phyloP scores from a whole-genome alignment of 208 protist genomes.

The Crithidia thermophila region DNA sequence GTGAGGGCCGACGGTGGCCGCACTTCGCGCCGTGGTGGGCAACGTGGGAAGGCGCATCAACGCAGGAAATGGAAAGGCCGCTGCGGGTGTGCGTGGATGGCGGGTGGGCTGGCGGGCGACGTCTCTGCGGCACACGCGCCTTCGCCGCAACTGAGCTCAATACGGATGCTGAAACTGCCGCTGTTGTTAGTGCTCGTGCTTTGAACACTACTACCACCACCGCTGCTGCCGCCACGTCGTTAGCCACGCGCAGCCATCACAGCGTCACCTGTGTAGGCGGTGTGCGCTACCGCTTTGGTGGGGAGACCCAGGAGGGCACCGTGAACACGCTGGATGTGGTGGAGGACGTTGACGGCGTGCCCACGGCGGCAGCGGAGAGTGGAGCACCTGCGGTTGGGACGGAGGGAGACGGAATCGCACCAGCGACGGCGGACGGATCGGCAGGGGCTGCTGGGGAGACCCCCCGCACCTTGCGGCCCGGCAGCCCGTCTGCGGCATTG shows the following conservation, averaged over 20 bases:
- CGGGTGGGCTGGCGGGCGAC: slow-evolving; percentile 53
- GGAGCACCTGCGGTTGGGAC: no score
- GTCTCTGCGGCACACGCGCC: slow-evolving; percentile 31
- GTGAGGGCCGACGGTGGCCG: slow-evolving; percentile 3
- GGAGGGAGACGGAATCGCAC: no score
- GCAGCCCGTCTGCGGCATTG: neutral
- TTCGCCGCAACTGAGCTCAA: slow-evolving; percentile 18
- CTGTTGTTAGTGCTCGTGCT: neutral
- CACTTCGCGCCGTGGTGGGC: slow-evolving; percentile 30
- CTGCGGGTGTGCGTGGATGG: slow-evolving; percentile 46
- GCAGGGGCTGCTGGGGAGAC: no score
- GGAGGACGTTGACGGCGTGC: neutral
- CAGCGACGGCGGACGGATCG: no score
- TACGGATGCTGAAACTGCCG: neutral
- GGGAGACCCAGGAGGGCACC: slow-evolving; percentile 43
- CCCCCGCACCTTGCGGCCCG: no score
- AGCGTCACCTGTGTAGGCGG: slow-evolving; percentile 38
- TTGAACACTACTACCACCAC: no score
- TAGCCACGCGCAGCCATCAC: slow-evolving; percentile 40
- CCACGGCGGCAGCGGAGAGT: neutral
- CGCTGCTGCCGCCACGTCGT: neutral
- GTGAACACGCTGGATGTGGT: slow-evolving; percentile 40
- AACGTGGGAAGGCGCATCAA: slow-evolving; percentile 9
- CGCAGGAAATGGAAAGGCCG: slow-evolving; percentile 18
- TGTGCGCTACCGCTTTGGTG: slow-evolving; percentile 65